phyloP scores from a whole-genome alignment of 306 rosid species.

The Gynostemma pentaphyllum region DNA sequence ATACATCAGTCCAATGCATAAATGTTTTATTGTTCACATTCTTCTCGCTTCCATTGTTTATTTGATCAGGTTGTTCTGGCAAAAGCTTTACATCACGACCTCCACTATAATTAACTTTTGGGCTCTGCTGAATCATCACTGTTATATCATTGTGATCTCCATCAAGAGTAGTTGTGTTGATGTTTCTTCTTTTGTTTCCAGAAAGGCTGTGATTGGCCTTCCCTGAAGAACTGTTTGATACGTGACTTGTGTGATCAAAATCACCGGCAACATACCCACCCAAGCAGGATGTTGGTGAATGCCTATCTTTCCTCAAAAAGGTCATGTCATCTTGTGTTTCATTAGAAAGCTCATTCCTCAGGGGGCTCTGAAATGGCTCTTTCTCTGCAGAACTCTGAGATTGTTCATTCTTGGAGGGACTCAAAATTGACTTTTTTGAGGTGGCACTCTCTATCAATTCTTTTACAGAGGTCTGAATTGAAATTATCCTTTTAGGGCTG shows the following conservation, averaged over 20 bases:
- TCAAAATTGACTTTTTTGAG: constrained; percentile 16
- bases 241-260: constrained; percentile 14
- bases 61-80: constrained; percentile 17
- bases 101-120: constrained; percentile 26
- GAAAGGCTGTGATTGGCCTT: constrained; percentile 27
- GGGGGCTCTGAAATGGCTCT: constrained; percentile 22
- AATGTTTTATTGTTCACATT: constrained; percentile 19
- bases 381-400: constrained; percentile 20
- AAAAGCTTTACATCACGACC: constrained; percentile 19
- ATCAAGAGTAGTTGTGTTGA: constrained; percentile 15
- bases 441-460: constrained; percentile 5
- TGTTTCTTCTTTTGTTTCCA: constrained; percentile 48
- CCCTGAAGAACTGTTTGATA: constrained; percentile 24
- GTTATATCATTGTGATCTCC: constrained; percentile 22
- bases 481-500: constrained; percentile 27
- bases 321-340: constrained; percentile 11
- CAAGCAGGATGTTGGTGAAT: constrained; percentile 21
- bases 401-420: constrained; percentile 17
- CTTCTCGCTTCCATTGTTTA: constrained; percentile 24
- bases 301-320: not conserved
- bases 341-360: constrained; percentile 17
- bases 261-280: constrained; percentile 20
- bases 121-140: constrained; percentile 22
- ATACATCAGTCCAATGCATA: constrained; percentile 55
- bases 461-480: constrained; percentile 11